These are phyloP conservation scores for Cochlearia excelsa DNA, from an alignment of 345 rosid genomes.

Conservation along the genomic window DNA sequence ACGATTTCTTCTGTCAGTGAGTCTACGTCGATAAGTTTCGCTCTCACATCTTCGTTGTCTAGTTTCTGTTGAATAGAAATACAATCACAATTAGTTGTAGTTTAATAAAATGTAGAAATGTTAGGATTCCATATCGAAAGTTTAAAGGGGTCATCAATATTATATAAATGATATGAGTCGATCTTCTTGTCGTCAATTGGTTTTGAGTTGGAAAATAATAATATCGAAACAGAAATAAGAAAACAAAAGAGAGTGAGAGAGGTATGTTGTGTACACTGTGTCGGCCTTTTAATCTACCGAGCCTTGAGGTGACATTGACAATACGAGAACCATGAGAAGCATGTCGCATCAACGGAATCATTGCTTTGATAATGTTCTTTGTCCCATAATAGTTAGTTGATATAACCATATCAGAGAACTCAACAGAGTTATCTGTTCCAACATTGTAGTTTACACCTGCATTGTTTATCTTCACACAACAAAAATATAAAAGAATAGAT, in stretches of 20 bases:
- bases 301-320: slow-evolving; percentile 81
- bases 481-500: too few relatives aligned
- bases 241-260: slow-evolving; percentile 2
- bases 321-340: slow-evolving; percentile 76
- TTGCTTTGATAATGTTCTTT: slow-evolving; percentile 65
- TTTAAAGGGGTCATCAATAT: too few relatives aligned
- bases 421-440: slow-evolving; percentile 75
- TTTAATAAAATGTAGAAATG: too few relatives aligned
- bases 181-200: background rate
- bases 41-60: slow-evolving; percentile 54
- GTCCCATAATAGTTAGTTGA: slow-evolving; percentile 82
- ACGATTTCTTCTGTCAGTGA: slow-evolving; percentile 62
- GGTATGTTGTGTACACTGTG: slow-evolving; percentile 64
- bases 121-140: too few relatives aligned
- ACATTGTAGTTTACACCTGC: slow-evolving; percentile 88
- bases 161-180: too few relatives aligned
- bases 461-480: slow-evolving; percentile 66
- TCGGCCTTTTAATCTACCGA: slow-evolving; percentile 76
- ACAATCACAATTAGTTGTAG: too few relatives aligned
- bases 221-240: background rate
- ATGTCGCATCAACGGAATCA: slow-evolving; percentile 81
- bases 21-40: slow-evolving; percentile 51
- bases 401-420: slow-evolving; percentile 55
- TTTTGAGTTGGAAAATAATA: background rate
- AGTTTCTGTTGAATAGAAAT: slow-evolving; percentile 51